These are phyloP conservation scores for Arthrinium phaeospermum DNA, from an alignment of 2,329 filamentous ascomycete species.

Conservation along the genomic window DNA sequence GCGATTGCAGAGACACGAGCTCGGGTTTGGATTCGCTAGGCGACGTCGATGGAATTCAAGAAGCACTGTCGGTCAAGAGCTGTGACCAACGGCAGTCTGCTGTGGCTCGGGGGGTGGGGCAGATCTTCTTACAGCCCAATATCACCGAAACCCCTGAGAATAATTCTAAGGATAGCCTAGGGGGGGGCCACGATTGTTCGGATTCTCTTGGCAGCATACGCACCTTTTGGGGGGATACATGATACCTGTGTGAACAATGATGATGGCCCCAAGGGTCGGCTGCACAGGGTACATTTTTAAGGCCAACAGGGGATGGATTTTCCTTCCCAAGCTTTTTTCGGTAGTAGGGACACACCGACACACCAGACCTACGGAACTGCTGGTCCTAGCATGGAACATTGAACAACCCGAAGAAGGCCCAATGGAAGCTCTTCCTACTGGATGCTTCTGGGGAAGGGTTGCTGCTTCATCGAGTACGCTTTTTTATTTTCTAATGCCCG, in stretches of 20 bases:
- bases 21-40: background rate
- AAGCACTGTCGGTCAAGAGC: constrained; percentile 12
- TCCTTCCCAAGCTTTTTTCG: constrained; percentile 13
- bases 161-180: constrained; percentile 12
- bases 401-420: constrained; percentile 15
- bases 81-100: constrained; percentile 20
- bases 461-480: background rate
- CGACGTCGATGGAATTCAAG: background rate
- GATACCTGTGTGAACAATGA: background rate
- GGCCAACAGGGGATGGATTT: constrained; percentile 13
- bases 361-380: constrained; percentile 16
- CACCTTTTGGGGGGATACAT: background rate
- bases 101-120: constrained; percentile 5
- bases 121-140: constrained; percentile 18
- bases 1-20: background rate
- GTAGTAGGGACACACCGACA: constrained; percentile 14
- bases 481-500: background rate
- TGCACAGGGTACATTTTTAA: constrained; percentile 1
- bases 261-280: constrained; percentile 11
- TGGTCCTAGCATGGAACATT: constrained; percentile 18
- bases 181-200: constrained; percentile 7
- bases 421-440: background rate
- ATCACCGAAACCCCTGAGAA: constrained; percentile 15
- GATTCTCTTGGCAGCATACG: background rate
- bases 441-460: background rate